These are phyloP conservation scores for Pholiota molesta DNA, from an alignment of 768 basidiomycete species.

Conservation along the genomic window DNA sequence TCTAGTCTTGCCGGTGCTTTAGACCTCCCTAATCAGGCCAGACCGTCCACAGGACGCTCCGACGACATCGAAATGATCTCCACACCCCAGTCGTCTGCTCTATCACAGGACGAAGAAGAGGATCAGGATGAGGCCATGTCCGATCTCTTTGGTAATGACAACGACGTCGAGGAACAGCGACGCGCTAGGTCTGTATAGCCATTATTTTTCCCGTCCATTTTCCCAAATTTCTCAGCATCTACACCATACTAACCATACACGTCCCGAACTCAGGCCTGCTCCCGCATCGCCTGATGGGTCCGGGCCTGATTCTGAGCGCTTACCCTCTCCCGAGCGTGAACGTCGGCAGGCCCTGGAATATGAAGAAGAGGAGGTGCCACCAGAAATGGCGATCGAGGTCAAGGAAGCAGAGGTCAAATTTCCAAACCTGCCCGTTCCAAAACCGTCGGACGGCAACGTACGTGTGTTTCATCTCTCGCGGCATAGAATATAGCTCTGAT, in stretches of 20 bases:
- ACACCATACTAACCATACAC: constrained; percentile 10
- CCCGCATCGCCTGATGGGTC: constrained; percentile 51
- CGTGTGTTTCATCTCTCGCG: constrained; percentile 46
- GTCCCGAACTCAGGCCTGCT: constrained; percentile 24
- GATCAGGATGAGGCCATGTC: constrained; percentile 64
- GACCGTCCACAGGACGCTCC: constrained; percentile 11
- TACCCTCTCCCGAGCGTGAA: constrained; percentile 64
- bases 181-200: constrained; percentile 48
- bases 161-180: constrained; percentile 51
- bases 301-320: constrained; percentile 61
- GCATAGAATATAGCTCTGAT: constrained; percentile 6
- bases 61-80: constrained; percentile 48
- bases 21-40: constrained; percentile 30
- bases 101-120: constrained; percentile 30
- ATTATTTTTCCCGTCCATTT: constrained; percentile 12
- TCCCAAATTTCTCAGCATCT: constrained; percentile 9
- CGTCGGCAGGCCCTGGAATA: constrained; percentile 78
- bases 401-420: constrained; percentile 76
- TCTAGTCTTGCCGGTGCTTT: constrained; percentile 65
- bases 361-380: constrained; percentile 73
- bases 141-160: constrained; percentile 81
- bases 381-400: constrained; percentile 54
- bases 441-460: constrained; percentile 84
- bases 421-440: constrained; percentile 86
- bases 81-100: constrained; percentile 21